Evolutionary conservation across 768 basidiomycete species (phyloP), one percentile per base, ranked within the genome.

Genomic region (Boletus sensibilis): DNA sequence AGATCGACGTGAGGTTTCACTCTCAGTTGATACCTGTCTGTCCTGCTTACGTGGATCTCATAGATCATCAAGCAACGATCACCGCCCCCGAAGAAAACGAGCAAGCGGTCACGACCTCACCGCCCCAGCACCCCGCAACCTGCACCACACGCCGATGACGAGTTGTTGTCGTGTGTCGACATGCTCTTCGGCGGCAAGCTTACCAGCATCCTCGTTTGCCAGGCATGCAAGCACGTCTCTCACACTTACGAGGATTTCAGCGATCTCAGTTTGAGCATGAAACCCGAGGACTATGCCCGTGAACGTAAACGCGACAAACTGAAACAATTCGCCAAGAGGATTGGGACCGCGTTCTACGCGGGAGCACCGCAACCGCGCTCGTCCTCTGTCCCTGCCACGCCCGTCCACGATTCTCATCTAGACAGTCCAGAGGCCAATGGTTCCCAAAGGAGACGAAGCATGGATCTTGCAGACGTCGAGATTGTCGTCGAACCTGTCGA

Each of bases 181-280:
- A 90, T 91, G 77, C 78, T 97, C 53, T 98, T 97, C 64, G 90
- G 91, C 33, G 95, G 95, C 6, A 83, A 85, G 64, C 79, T 98
- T 46, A 87, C 92, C 6, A 92, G 89, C 74, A 87, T 97, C 67
- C 87, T 98, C 47, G 89, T 98, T 3, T 98, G 95, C 70, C 92
- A 94, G 63, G 83, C 84, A 56, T 98, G 95, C 83, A 95, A 96
- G 71, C 85, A 92, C 64, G 84, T 97, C 48, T 96, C 94, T 3
- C 86, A 93, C 61, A 70, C 66, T 21, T 61, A 90, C 67, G 95
- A 98, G 71, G 92, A 94, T 67, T 98, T 97, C 71, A 88, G 90
- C 69, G 95, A 97, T 71, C 87, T 98, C 63, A 93, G 92, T 50
- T 76, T 98, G 34, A 90, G 88, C 71, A 88, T 95, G 70, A 91